A percentile compares a stretch with the other conserved stretches of the same genome.
phyloP scores from a whole-genome alignment of 208 protist genomes.

The Acanthamoeba sp. region DNA sequence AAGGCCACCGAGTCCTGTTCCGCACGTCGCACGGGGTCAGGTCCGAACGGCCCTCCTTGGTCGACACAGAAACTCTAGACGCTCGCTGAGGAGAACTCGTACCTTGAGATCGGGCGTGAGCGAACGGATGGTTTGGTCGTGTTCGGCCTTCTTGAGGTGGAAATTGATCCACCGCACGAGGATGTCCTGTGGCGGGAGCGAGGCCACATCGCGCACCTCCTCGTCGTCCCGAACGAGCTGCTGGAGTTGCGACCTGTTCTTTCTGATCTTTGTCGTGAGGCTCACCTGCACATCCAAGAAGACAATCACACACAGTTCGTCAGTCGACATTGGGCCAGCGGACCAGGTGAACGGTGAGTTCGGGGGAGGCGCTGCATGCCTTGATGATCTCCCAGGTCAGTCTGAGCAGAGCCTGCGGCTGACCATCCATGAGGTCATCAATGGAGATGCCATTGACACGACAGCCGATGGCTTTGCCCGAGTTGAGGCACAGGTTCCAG shows the following conservation, averaged over 20 bases:
- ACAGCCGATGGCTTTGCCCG: conserved; percentile 68
- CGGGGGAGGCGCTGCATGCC: neutral
- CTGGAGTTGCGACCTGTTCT: conserved; percentile 48
- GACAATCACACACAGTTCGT: neutral
- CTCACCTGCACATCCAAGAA: conserved; percentile 17
- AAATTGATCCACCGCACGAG: conserved; percentile 66
- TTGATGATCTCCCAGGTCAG: conserved; percentile 54
- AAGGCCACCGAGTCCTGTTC: conserved; percentile 18
- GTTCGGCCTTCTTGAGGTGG: conserved; percentile 52
- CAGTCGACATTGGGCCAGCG: neutral
- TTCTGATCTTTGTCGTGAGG: conserved; percentile 54
- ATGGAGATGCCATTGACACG: conserved; percentile 60
- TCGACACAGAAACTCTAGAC: no score
- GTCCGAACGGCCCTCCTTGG: no score
- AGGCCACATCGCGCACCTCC: conserved; percentile 45
- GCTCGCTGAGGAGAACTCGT: neutral
- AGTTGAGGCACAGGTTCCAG: conserved; percentile 72
- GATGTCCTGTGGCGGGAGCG: conserved; percentile 61
- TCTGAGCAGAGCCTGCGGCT: conserved; percentile 13
- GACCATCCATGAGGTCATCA: conserved; percentile 33
- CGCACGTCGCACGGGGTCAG: no score
- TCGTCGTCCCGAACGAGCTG: conserved; percentile 28
- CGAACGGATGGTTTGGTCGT: neutral
- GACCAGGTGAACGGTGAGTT: neutral
- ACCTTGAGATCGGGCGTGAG: conserved; percentile 61